Conservation (phyloP, 2,329 filamentous ascomycete species). For the Diaporthe longicolla region DNA sequence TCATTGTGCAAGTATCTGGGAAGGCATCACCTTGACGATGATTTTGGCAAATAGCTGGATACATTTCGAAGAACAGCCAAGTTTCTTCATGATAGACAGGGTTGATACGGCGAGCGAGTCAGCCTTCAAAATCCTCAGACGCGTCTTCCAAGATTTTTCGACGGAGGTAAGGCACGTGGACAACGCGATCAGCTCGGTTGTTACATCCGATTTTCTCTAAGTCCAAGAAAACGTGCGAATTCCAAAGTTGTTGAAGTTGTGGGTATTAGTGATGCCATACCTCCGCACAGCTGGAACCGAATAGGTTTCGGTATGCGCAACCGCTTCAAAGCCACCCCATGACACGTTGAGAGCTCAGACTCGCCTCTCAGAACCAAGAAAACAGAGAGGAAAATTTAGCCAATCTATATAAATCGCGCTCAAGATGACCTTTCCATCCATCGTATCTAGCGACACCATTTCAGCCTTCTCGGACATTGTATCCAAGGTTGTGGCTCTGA, state of each 20-base stretch:
- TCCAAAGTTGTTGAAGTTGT: neutral
- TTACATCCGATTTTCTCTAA: neutral
- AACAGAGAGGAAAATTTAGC: too few species aligned
- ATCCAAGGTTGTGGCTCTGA: too few species aligned
- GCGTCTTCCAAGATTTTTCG: neutral
- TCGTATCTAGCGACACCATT: too few species aligned
- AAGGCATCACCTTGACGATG: neutral
- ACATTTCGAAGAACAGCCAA: neutral
- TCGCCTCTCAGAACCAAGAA: too few species aligned
- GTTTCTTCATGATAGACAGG: neutral
- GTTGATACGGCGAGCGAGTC: neutral
- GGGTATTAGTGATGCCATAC: neutral
- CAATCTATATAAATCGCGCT: too few species aligned
- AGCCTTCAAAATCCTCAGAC: slow-evolving; percentile 11
- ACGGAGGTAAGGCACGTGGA: slow-evolving; percentile 1
- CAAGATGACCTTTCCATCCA: too few species aligned
- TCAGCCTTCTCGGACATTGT: too few species aligned
- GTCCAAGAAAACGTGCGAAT: neutral
- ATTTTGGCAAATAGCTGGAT: too few species aligned
- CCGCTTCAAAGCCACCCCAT: too few species aligned
- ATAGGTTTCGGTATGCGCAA: neutral
- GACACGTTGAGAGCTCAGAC: too few species aligned
- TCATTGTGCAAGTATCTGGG: neutral
- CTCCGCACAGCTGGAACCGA: too few species aligned
- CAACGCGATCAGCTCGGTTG: slow-evolving; percentile 1